Percentiles rank a stretch among this genome's conserved stretches.
These are phyloP conservation scores for Gaultheria prostrata DNA, from an alignment of 148 eudicot species.

Conservation along the genomic window DNA sequence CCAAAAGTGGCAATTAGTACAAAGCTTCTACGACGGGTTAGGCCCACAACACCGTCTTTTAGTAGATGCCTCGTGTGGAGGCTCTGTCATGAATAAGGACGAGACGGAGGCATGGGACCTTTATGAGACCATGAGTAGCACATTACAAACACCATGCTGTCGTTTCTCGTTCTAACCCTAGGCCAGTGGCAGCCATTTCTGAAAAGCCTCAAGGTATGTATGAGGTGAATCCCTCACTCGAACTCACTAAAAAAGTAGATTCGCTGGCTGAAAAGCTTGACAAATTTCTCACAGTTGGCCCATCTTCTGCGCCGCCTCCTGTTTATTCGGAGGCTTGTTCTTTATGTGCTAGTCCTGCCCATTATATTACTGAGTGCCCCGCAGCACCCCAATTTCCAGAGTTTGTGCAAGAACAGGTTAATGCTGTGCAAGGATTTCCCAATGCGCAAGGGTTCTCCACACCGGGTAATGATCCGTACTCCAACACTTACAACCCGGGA, in stretches of 20 bases:
- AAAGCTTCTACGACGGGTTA: neutral
- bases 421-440: neutral
- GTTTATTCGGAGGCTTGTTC: neutral
- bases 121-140: neutral
- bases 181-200: neutral
- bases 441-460: neutral
- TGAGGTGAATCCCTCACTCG: neutral
- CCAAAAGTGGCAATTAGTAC: neutral
- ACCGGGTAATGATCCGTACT: neutral
- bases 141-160: neutral
- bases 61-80: neutral
- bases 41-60: neutral
- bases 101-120: neutral
- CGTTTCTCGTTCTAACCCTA: neutral
- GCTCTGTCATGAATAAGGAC: neutral
- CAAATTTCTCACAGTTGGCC: neutral
- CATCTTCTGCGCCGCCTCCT: neutral
- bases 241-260: neutral
- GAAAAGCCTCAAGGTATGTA: neutral
- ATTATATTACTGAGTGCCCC: neutral
- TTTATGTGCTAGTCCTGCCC: neutral
- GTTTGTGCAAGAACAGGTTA: neutral
- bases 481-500: neutral
- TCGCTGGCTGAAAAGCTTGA: neutral
- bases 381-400: neutral